Evolutionary conservation across 306 rosid species (phyloP), one percentile per base, ranked within the genome.

Genomic region (Morella rubra): DNA sequence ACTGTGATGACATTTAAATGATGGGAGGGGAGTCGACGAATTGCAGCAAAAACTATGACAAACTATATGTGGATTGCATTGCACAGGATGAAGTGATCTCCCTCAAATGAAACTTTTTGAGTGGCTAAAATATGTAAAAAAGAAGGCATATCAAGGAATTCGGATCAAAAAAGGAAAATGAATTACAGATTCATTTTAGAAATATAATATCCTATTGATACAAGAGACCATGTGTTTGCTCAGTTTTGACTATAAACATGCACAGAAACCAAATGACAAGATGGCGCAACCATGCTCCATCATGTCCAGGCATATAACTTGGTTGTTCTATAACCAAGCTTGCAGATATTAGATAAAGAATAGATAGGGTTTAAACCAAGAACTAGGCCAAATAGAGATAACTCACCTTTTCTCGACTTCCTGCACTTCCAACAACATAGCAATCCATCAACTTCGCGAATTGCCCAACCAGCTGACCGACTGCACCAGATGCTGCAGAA

Each of bases 381-480:
- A 62, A 15, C 5, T 14, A 62, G 14, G 20, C 44, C 20, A 62
- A 15, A 37, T 14, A 32, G 45, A 65, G n/a, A 41, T 18, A 16
- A 41, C 70, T 16, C 49, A 41, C 70, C 6, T 41, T 65, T 65
- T 65, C 70, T 41, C 41, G 40, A 65, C 50, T 65, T 41, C 50
- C 49, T 40, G 15, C 70, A 65, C 27, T 65, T 65, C 70, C 70
- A 65, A 41, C 70, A 65, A 65, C 70, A 65, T 41, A 40, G 49
- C 70, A 41, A 65, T 42, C 49, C 70, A 65, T 65, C 49, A 65
- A 65, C 49, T 65, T 65, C 18, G 50, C 70, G 3, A 65, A 65
- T n/a, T 84, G 87, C n/a, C 84, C 87, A 40, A 80, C 87, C 2
- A 80, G 56, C 69, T 84, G 82, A 56, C 87, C 87, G 6, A 80